phyloP scores from a whole-genome alignment of 306 rosid genomes.

The Rosa lucieae region DNA sequence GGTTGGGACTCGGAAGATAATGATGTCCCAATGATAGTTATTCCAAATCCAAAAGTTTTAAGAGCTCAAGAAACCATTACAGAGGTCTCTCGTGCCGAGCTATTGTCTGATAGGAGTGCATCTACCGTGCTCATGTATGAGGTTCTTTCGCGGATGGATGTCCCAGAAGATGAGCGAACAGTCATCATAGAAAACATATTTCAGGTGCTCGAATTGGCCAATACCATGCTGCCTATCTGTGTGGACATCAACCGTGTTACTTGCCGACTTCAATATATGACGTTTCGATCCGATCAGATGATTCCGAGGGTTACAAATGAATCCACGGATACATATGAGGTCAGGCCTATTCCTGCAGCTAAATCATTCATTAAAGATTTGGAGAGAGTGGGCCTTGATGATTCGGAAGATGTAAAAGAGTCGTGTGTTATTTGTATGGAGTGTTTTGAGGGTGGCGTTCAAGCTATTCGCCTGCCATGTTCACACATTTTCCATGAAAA shows the following conservation, averaged over 20 bases:
- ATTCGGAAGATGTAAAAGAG: not conserved
- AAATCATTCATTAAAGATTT: not conserved
- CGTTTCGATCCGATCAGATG: not conserved
- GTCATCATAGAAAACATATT: not conserved
- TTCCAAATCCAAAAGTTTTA: not conserved
- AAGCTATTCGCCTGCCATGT: not conserved
- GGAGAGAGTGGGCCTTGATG: not conserved
- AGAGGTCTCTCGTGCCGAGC: not conserved
- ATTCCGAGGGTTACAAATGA: not conserved
- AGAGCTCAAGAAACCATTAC: not conserved
- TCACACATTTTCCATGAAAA: not conserved
- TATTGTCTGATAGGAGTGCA: not conserved
- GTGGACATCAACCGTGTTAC: not conserved
- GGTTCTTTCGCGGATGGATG: not conserved
- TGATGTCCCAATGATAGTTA: not conserved
- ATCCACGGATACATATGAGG: not conserved
- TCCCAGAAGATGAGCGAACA: not conserved
- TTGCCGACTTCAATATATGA: not conserved
- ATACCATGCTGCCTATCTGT: not conserved
- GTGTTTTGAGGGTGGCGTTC: not conserved
- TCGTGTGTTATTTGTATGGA: constrained; percentile 8
- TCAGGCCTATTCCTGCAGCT: not conserved
- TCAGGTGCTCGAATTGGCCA: not conserved
- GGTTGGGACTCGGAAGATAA: not conserved
- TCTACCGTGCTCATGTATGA: not conserved